Evolutionary conservation across 2,329 filamentous ascomycete genomes (phyloP).

Genomic region (Diaporthe sp.): DNA sequence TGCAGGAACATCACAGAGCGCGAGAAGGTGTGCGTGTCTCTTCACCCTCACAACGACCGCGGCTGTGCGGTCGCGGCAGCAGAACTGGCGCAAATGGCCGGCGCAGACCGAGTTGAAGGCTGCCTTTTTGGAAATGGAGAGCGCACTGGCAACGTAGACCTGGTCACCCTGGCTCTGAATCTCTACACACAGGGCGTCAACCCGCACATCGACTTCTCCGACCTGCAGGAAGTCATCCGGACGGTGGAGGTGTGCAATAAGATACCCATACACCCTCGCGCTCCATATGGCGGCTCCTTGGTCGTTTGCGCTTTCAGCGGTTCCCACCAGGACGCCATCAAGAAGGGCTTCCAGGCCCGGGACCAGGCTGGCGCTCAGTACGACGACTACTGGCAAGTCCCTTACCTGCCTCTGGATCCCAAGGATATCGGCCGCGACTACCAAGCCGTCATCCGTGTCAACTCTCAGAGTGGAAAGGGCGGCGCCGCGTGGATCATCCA

Average conservation of each 20-base stretch:
- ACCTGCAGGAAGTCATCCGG: conserved; percentile 87
- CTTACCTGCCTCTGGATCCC: conserved; percentile 93
- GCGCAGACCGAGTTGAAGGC: conserved; percentile 92
- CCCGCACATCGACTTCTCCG: conserved; percentile 89
- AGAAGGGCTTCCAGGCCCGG: conserved; percentile 85
- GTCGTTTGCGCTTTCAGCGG: conserved; percentile 95
- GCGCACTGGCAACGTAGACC: conserved; percentile 93
- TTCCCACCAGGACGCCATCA: conserved; percentile 95
- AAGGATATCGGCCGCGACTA: conserved; percentile 96
- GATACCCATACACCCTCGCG: conserved; percentile 89
- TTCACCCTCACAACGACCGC: conserved; percentile 95
- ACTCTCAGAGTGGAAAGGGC: conserved; percentile 95
- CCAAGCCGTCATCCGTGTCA: conserved; percentile 97
- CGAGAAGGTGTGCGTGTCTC: conserved; percentile 87
- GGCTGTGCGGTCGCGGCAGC: conserved; percentile 90
- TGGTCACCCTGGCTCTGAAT: conserved; percentile 92
- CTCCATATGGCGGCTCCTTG: conserved; percentile 90
- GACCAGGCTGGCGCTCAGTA: conserved; percentile 66
- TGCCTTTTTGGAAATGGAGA: conserved; percentile 96
- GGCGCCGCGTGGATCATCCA: conserved; percentile 95
- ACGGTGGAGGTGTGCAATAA: conserved; percentile 93
- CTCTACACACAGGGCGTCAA: conserved; percentile 93
- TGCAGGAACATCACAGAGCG: conserved; percentile 85
- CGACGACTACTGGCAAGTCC: conserved; percentile 83
- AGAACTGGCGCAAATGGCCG: conserved; percentile 95